These are phyloP conservation scores for Lichtheimia hyalospora DNA, from an alignment of 371 early-diverging fungal species.

Conservation along the genomic window DNA sequence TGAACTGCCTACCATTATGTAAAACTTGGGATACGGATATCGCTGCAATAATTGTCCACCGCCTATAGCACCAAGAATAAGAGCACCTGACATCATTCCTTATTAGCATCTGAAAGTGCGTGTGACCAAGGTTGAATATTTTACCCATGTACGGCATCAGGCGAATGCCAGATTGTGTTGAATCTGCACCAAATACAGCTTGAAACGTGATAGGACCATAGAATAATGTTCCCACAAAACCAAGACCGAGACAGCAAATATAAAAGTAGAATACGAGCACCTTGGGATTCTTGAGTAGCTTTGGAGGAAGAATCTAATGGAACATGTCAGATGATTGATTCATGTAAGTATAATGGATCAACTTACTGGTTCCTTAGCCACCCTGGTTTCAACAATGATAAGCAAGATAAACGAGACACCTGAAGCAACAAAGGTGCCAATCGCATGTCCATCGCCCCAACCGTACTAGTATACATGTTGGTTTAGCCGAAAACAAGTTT, in stretches of 20 bases:
- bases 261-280: conserved; percentile 11
- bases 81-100: background rate
- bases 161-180: conserved; percentile 43
- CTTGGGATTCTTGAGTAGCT: conserved; percentile 6
- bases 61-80: conserved; percentile 35
- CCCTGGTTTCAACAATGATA: conserved; percentile 13
- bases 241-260: conserved; percentile 1
- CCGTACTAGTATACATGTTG: background rate
- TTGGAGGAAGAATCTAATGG: conserved; percentile 13
- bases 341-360: conserved; percentile 8
- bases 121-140: no score
- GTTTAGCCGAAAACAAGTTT: background rate
- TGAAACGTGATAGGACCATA: conserved; percentile 68
- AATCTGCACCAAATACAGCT: conserved; percentile 39
- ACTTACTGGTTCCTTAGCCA: conserved; percentile 18
- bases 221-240: conserved; percentile 69
- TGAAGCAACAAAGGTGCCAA: conserved; percentile 16
- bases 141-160: conserved; percentile 44
- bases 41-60: conserved; percentile 19
- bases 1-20: conserved; percentile 23
- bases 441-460: conserved; percentile 1
- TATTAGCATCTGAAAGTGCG: no score
- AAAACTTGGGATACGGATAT: conserved; percentile 31
- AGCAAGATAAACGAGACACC: conserved; percentile 9
- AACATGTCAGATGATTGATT: background rate